Conservation (phyloP, 805 yeast species). For the Zygosaccharomyces bisporus region DNA sequence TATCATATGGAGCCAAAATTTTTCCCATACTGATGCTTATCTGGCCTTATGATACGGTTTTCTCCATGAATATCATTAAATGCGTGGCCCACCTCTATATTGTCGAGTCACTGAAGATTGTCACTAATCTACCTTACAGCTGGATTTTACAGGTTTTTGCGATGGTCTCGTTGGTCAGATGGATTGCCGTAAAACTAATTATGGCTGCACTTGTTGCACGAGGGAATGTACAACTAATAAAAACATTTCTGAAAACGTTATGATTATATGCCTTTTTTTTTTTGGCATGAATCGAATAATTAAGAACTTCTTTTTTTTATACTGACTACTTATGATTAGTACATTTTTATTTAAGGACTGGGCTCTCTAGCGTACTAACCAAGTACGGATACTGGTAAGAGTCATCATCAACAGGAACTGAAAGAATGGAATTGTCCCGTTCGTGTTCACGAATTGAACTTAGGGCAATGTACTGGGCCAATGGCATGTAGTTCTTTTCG, state of each 20-base stretch:
- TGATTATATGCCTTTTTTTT: conserved; percentile 11
- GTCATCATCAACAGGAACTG: conserved; percentile 33
- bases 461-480: conserved; percentile 80
- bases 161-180: conserved; percentile 19
- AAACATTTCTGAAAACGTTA: conserved; percentile 10
- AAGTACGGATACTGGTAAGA: conserved; percentile 76
- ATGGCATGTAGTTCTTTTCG: conserved; percentile 73
- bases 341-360: conserved; percentile 45
- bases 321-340: background rate
- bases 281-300: conserved; percentile 5
- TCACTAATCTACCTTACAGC: conserved; percentile 35
- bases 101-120: conserved; percentile 58
- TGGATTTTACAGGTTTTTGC: conserved; percentile 21
- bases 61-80: conserved; percentile 57
- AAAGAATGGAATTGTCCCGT: conserved; percentile 26
- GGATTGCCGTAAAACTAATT: conserved; percentile 22
- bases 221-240: conserved; percentile 10
- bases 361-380: conserved; percentile 71
- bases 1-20: conserved; percentile 75
- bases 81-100: conserved; percentile 57
- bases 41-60: conserved; percentile 91
- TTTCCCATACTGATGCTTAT: conserved; percentile 91
- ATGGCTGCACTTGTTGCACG: conserved; percentile 23
- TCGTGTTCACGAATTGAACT: conserved; percentile 63
- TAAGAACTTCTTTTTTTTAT: background rate